phyloP scores from a whole-genome alignment of 2,329 filamentous ascomycete genomes.

The Thyridium curvatum region DNA sequence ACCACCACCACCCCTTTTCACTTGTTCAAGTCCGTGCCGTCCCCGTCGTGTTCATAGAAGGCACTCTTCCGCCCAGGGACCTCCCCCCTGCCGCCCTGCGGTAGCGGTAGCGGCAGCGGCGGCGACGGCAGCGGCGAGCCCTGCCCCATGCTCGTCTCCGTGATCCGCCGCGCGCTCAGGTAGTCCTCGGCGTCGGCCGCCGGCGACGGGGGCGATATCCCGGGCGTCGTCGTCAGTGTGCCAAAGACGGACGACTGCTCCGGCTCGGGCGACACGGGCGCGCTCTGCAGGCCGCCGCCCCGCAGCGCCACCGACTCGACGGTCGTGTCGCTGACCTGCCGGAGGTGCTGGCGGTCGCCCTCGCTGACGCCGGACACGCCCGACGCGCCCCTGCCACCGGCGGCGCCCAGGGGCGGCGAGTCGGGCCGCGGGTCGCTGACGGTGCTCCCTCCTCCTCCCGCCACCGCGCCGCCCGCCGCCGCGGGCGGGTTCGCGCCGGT shows the following conservation, averaged over 20 bases:
- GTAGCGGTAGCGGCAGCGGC: neutral
- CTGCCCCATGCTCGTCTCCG: neutral
- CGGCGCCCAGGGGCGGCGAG: conserved; percentile 3
- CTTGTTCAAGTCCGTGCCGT: conserved; percentile 3
- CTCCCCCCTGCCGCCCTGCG: neutral
- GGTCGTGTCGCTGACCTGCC: conserved; percentile 34
- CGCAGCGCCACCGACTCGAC: conserved; percentile 22
- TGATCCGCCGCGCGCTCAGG: neutral
- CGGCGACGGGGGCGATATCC: conserved; percentile 1
- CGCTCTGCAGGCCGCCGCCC: neutral
- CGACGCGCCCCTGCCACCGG: conserved; percentile 20
- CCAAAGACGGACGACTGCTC: neutral
- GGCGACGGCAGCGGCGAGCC: neutral
- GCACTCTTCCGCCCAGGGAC: conserved; percentile 6
- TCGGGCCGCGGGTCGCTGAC: conserved; percentile 1
- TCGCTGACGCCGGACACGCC: conserved; percentile 34
- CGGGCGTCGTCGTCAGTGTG: neutral
- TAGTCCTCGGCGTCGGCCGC: conserved; percentile 1
- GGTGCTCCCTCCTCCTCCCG: conserved; percentile 2
- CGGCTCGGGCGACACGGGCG: conserved; percentile 3
- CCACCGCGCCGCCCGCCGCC: too few species aligned
- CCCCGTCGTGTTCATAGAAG: conserved; percentile 8
- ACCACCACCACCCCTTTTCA: too few species aligned
- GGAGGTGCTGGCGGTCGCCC: conserved; percentile 29
- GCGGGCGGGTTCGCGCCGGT: conserved; percentile 4